A percentile compares a stretch with the other conserved stretches of the same genome.
These are phyloP conservation scores for Acanthamoeba rhysodes DNA, from an alignment of 208 protist species.

Conservation along the genomic window DNA sequence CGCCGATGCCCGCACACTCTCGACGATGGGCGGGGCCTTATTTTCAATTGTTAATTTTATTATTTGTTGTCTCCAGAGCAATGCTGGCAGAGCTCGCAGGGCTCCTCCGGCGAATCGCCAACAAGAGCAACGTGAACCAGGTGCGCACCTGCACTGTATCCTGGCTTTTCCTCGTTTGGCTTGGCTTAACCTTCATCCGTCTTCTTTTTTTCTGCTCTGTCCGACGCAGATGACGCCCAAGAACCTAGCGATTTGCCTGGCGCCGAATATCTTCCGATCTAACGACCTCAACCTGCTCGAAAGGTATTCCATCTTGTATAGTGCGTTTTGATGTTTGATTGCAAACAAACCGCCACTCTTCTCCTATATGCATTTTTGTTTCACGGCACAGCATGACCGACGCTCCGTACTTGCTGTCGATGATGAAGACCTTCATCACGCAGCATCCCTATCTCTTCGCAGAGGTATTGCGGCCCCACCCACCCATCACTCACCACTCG, in stretches of 20 bases:
- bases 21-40: neutral
- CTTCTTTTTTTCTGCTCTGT: neutral
- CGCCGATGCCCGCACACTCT: neutral
- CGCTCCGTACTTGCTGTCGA: slow-evolving; percentile 11
- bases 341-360: too few relatives aligned
- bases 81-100: neutral
- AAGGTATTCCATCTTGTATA: neutral
- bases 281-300: slow-evolving; percentile 40
- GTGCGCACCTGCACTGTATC: neutral
- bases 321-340: neutral
- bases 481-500: neutral
- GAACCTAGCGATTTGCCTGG: slow-evolving; percentile 25
- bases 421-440: slow-evolving; percentile 46
- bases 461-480: neutral
- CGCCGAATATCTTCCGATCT: slow-evolving; percentile 2
- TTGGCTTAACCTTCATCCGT: neutral
- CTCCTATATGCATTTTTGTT: neutral
- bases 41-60: neutral
- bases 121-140: neutral
- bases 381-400: slow-evolving; percentile 17
- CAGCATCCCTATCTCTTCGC: slow-evolving; percentile 12
- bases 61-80: neutral
- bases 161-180: neutral
- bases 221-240: slow-evolving; percentile 1
- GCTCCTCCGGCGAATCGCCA: neutral